Base-by-base conservation (phyloP, 2,329 filamentous ascomycete genomes). In the Peltaster fructicola region DNA sequence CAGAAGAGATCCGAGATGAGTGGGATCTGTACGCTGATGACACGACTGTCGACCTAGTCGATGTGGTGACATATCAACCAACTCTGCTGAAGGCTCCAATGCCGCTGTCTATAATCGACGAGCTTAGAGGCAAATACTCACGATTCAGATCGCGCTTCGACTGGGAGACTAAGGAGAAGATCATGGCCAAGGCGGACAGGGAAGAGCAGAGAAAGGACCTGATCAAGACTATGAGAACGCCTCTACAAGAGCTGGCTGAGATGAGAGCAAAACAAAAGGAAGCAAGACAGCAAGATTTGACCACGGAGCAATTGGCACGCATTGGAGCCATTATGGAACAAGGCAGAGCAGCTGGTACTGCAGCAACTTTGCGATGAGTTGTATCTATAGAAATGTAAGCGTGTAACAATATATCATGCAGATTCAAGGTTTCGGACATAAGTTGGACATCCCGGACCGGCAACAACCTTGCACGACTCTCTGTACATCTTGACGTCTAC, bases 91-190 rank as follows among this genome's bases (percentile, higher is more conserved):
- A 65, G 9, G 65, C 77, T 14, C 85, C 85, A 8, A 80, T 92
- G 64, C 82, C 85, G 4, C 53, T 61, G 15, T 56, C 53, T n/a
- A 65, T 93, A 17, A 64, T 91, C 36, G 73, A 92, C 48, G 85
- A 95, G 59, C 61, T 95, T 45, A 66, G 82, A 45, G 75, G 77
- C 58, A 75, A 72, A 47, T 91, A 73, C 63, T 78, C 73, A 39
- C 69, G 65, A 41, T 88, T 84, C 68, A 65, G 82, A 43, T 81
- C 73, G 26, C 63, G 79, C 23, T 80, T 91, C 54, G 76, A 82
- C 34, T 56, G 65, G 22, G 75, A 74, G 48, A 91, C 75, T 47
- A 51, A 84, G 25, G 59, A 59, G 36, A 54, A 59, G 52, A 74
- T 73, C 59, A 59, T 68, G 48, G 53, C 59, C 30, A 63, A 73